These are phyloP conservation scores for Yueomyces sp. DNA, from an alignment of 1,139 yeast species.

Conservation along the genomic window DNA sequence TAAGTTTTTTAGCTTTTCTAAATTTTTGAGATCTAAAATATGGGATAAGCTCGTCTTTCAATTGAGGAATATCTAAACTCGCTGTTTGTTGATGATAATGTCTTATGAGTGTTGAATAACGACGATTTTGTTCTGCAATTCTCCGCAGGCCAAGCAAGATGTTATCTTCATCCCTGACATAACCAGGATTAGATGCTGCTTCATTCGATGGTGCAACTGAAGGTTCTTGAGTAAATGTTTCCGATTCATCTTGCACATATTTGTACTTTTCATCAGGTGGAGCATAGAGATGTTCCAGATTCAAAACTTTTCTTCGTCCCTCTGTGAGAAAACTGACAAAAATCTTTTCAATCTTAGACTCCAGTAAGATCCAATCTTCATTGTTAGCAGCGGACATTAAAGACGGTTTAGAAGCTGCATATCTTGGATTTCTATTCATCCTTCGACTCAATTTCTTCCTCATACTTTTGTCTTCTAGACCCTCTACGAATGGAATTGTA, in stretches of 20 bases:
- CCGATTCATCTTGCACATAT: constrained; percentile 13
- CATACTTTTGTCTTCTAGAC: constrained; percentile 50
- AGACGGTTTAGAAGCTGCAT: constrained; percentile 24
- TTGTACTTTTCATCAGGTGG: constrained; percentile 30
- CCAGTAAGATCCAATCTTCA: constrained; percentile 75
- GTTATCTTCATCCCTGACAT: constrained; percentile 9
- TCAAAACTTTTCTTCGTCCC: constrained; percentile 51
- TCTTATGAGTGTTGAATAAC: constrained; percentile 4
- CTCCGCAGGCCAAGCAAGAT: constrained; percentile 19
- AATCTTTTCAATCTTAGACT: constrained; percentile 49
- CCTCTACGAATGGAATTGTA: constrained; percentile 49
- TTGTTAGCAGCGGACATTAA: not conserved
- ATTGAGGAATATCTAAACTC: too few species aligned
- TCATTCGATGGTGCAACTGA: too few species aligned
- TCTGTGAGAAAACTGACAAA: constrained; percentile 62
- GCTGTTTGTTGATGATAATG: too few species aligned
- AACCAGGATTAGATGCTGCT: too few species aligned
- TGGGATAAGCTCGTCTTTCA: too few species aligned
- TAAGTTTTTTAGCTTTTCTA: too few species aligned
- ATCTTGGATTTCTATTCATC: constrained; percentile 40
- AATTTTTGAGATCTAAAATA: too few species aligned
- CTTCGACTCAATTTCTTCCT: constrained; percentile 51
- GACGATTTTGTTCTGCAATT: constrained; percentile 19
- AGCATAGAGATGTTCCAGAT: constrained; percentile 61
- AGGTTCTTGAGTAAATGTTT: too few species aligned